Base-by-base conservation (phyloP, 805 yeast species). In the Grigorovia humatica region DNA sequence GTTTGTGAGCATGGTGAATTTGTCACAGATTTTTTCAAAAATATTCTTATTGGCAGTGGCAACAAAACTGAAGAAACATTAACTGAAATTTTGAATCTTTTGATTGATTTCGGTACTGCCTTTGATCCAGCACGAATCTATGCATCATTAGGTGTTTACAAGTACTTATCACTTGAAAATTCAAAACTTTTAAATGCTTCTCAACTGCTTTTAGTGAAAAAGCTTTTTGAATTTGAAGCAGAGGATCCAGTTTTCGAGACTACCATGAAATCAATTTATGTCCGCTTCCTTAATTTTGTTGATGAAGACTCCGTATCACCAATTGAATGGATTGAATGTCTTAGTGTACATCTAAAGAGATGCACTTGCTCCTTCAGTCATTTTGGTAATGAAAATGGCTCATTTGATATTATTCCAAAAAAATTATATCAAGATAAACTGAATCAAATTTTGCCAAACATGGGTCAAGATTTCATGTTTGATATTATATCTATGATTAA, bases 61-160 rank as follows among this genome's bases (percentile, higher is more conserved):
- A 30, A 38, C 20, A 20, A 19, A 4, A 30, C 6, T 15, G 11
- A n/a, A 12, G 38, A 15, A 1, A 46, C 65, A 9, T 8, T 68
- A 2, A 61, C 65, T 11, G 64, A 76, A 50, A 52, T 77, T 56
- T 63, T 86, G 32, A 65, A 66, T 11, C 74, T 79, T 2, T 64
- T 88, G 44, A 73, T 69, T 27, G 73, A 73, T 9, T 61, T 73
- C 19, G 74, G 75, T 45, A 74, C 76, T 9, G 67, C 81, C 0
- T 88, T 79, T 67, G 95, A 82, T 55, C 88, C 89, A 2, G 79
- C 88, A 0, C 78, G 85, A 63, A 74, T 84, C 2, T 85, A 79
- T 54, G 62, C 83, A 2, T 58, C 80, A 0, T 62, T 70, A 30
- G 95, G 93, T 5, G 55, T 87, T 12, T 59, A 76, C 9, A 57